Base-by-base conservation (phyloP, 345 rosid genomes). In the Sonneratia alba region DNA sequence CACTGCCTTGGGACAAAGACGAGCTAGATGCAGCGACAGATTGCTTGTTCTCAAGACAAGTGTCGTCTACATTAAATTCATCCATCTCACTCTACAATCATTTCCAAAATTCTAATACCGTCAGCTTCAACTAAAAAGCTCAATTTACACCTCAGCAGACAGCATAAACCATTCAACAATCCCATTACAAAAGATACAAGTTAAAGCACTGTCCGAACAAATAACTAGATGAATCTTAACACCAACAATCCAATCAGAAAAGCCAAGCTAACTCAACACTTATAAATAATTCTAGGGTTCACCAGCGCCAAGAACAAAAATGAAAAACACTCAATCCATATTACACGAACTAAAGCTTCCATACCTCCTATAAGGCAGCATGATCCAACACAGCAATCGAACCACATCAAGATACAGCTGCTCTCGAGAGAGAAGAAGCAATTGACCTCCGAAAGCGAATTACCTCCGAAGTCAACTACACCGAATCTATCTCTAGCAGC, bases 11-110 rank as follows among this genome's bases (percentile, higher is more conserved):
- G 4, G 97, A 95, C 11, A 85, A 16, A 71, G 97, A 86, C 7
- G 96, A 85, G 79, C 85, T 83, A 4, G 97, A 88, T 68, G 91
- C 91, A 34, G 93, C 86, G 0, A 81, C 82, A 79, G 81, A 83
- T 83, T 94, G 97, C 78, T 87, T 94, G 81, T 94, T 94, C 79
- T 87, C 97, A 74, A 85, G 85, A 81, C 99, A 89, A 73, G 83
- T 73, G 80, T 83, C 89, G 76, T 91, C 95, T 32, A 71, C 68
- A 77, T 75, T 85, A 45, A 72, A 77, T 78, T 88, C 89, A 78
- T 75, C 83, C 87, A 79, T 85, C 78, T 72, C 87, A 72, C 9
- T 47, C 51, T 47, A 73, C 77, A 77, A 74, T 76, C 85, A 85
- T 78, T 79, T 76, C 78, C 71, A 80, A 77, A 80, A 72, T 79